These are phyloP conservation scores for Grosmannia clavigera DNA, from an alignment of 2,329 filamentous ascomycete species.

Conservation along the genomic window DNA sequence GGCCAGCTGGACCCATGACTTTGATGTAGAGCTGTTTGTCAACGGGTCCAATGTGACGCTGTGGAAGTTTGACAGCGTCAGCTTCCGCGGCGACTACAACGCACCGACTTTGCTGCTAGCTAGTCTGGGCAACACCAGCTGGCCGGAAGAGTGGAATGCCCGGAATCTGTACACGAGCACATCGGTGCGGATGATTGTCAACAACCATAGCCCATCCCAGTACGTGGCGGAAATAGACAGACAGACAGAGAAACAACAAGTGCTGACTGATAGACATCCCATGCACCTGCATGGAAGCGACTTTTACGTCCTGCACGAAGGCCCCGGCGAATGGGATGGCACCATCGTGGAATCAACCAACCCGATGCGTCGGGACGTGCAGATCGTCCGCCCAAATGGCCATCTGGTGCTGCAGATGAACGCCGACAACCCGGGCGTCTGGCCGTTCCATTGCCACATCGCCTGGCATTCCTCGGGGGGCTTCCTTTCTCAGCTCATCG, in stretches of 20 bases:
- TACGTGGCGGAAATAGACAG: no score
- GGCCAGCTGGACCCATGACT: no score
- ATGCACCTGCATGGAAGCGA: slow-evolving; percentile 34
- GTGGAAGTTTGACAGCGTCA: no score
- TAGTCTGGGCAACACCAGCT: no score
- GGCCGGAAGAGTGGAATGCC: no score
- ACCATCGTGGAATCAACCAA: slow-evolving; percentile 20
- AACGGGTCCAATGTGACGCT: no score
- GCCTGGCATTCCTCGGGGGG: slow-evolving; percentile 32
- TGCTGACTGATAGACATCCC: slow-evolving; percentile 17
- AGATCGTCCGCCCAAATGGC: slow-evolving; percentile 26
- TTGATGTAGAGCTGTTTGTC: no score
- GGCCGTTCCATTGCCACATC: slow-evolving; percentile 43
- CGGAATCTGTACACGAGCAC: no score
- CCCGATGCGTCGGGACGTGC: slow-evolving; percentile 30
- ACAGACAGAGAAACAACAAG: not conserved
- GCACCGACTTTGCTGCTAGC: no score
- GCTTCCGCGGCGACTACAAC: no score
- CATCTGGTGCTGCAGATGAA: slow-evolving; percentile 32
- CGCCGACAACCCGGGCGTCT: slow-evolving; percentile 35
- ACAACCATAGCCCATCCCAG: no score
- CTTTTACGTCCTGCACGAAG: slow-evolving; percentile 23
- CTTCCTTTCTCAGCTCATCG: not conserved
- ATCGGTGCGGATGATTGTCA: no score
- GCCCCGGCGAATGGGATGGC: slow-evolving; percentile 6